phyloP scores from a whole-genome alignment of 192 early-diverging fungal species.

The Podila epigama region DNA sequence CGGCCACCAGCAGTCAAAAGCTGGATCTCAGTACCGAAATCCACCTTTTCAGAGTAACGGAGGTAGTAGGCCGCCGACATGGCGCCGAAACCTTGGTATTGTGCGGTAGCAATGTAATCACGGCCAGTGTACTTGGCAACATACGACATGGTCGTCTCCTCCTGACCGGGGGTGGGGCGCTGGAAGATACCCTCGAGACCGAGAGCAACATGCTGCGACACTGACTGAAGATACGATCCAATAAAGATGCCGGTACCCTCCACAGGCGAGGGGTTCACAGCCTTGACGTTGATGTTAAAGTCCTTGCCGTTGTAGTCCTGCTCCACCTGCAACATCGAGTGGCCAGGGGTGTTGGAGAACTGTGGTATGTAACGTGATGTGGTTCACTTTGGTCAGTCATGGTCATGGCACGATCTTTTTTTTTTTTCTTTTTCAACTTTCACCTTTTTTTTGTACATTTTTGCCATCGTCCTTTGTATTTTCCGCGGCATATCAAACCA shows the following conservation, averaged over 20 bases:
- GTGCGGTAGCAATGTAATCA: constrained; percentile 73
- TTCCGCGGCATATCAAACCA: background rate
- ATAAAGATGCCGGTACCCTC: constrained; percentile 92
- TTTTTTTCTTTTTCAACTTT: constrained; percentile 2
- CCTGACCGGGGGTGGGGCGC: constrained; percentile 80
- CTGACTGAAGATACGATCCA: constrained; percentile 89
- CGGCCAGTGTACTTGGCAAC: constrained; percentile 74
- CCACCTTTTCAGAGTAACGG: constrained; percentile 91
- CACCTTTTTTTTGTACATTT: background rate
- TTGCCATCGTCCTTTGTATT: no score
- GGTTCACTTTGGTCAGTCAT: background rate
- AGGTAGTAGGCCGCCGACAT: constrained; percentile 90
- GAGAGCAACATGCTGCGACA: constrained; percentile 81
- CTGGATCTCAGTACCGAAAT: constrained; percentile 92
- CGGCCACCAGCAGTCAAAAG: constrained; percentile 71
- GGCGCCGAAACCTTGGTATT: constrained; percentile 70
- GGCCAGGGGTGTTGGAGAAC: constrained; percentile 75
- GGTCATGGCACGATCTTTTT: constrained; percentile 1
- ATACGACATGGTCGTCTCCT: constrained; percentile 78
- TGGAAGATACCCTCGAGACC: constrained; percentile 89
- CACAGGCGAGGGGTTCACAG: constrained; percentile 92
- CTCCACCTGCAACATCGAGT: constrained; percentile 93
- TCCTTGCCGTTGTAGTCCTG: constrained; percentile 92
- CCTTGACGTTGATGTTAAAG: constrained; percentile 90
- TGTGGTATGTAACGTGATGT: background rate